These are phyloP conservation scores for Aspergillus brasiliensis DNA, from an alignment of 2,329 filamentous ascomycete species.

Conservation along the genomic window DNA sequence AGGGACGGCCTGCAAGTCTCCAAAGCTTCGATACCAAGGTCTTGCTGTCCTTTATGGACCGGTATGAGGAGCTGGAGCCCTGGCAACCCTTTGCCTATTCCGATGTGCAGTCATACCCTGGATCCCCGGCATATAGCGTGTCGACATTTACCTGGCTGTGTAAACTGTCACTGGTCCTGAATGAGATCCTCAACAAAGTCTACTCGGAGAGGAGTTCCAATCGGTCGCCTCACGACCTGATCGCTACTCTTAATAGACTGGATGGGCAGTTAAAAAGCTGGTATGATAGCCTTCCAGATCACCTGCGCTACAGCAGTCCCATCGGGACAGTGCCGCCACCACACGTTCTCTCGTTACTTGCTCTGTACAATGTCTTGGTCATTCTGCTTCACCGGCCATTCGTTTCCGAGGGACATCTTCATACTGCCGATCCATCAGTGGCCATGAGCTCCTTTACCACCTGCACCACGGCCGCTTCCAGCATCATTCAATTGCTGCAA, in stretches of 20 bases:
- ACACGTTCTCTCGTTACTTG: slow-evolving; percentile 12
- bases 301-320: too few relatives aligned
- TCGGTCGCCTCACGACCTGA: not conserved
- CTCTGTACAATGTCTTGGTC: slow-evolving; percentile 54
- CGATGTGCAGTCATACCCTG: slow-evolving; percentile 18
- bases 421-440: slow-evolving; percentile 42
- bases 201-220: not conserved
- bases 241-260: not conserved
- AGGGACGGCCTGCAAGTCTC: slow-evolving; percentile 52
- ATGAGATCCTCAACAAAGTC: not conserved
- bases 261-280: not conserved
- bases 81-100: slow-evolving; percentile 26
- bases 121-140: slow-evolving; percentile 36
- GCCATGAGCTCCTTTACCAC: slow-evolving; percentile 31
- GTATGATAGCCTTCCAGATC: too few relatives aligned
- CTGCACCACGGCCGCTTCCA: slow-evolving; percentile 51
- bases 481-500: slow-evolving; percentile 49
- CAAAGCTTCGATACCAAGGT: slow-evolving; percentile 52
- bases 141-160: slow-evolving; percentile 41
- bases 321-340: too few relatives aligned
- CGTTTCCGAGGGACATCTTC: slow-evolving; percentile 39
- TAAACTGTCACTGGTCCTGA: slow-evolving; percentile 47
- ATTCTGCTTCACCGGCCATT: slow-evolving; percentile 60
- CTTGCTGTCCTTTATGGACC: slow-evolving; percentile 41
- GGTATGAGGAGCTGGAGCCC: slow-evolving; percentile 55